Conservation (phyloP, 2,329 filamentous ascomycete species). For the Orbilia ellipsospora region DNA sequence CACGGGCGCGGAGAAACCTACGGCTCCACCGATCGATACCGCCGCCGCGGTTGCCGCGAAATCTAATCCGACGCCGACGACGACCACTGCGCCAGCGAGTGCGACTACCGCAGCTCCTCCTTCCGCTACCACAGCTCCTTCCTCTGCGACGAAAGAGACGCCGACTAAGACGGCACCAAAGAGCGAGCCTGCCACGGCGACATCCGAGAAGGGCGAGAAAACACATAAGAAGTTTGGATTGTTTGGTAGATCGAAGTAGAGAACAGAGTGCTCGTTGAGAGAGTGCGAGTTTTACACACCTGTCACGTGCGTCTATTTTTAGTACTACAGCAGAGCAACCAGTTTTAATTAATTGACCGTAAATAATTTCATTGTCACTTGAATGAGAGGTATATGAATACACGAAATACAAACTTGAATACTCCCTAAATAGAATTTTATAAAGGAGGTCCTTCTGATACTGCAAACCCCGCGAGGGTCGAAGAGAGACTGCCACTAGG, state of each 20-base stretch:
- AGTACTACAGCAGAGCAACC: too few relatives aligned
- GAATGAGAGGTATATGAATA: too few relatives aligned
- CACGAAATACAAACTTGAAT: too few relatives aligned
- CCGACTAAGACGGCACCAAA: slow-evolving; percentile 9
- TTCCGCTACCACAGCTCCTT: neutral
- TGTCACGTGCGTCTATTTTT: too few relatives aligned
- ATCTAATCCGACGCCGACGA: neutral
- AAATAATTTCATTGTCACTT: too few relatives aligned
- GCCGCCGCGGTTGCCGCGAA: slow-evolving; percentile 3
- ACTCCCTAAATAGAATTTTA: too few relatives aligned
- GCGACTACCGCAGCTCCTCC: slow-evolving; percentile 1
- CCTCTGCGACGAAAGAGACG: slow-evolving; percentile 6
- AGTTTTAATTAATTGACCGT: too few relatives aligned
- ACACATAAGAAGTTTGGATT: slow-evolving; percentile 50
- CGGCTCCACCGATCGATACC: slow-evolving; percentile 44
- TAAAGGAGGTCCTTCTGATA: too few relatives aligned
- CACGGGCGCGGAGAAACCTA: slow-evolving; percentile 19
- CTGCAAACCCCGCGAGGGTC: too few relatives aligned
- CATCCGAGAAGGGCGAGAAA: slow-evolving; percentile 35
- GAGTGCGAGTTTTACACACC: too few relatives aligned
- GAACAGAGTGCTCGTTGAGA: neutral
- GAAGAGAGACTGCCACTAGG: too few relatives aligned
- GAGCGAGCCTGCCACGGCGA: slow-evolving; percentile 31
- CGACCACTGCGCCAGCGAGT: slow-evolving; percentile 9
- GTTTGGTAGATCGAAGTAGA: slow-evolving; percentile 25